Percentiles rank a stretch among this genome's conserved stretches.
Evolutionary conservation across 2,329 filamentous ascomycete genomes (phyloP).

Genomic region (Xylaria sp.): DNA sequence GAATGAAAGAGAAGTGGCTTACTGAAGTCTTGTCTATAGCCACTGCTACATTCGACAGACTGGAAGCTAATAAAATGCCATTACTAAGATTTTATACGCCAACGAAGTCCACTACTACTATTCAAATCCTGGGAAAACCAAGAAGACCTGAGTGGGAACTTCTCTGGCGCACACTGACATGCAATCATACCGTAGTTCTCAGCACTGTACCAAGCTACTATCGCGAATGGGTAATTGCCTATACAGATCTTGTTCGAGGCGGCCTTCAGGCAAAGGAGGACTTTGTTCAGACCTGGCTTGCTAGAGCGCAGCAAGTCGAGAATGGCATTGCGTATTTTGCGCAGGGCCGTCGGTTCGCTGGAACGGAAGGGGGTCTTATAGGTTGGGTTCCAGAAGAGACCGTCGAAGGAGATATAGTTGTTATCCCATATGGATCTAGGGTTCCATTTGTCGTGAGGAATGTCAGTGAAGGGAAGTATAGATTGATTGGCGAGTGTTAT

Average conservation of each 20-base stretch:
- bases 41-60: slow-evolving; percentile 9
- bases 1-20: not conserved
- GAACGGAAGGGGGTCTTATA: slow-evolving; percentile 1
- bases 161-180: slow-evolving; percentile 9
- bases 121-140: slow-evolving; percentile 1
- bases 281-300: slow-evolving; percentile 1
- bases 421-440: slow-evolving; percentile 7
- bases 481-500: slow-evolving; percentile 5
- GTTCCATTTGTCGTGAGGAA: slow-evolving; percentile 5
- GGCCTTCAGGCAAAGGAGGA: not conserved
- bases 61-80: not conserved
- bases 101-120: not conserved
- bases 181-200: not conserved
- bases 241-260: not conserved
- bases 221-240: slow-evolving; percentile 6
- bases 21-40: not conserved
- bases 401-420: not conserved
- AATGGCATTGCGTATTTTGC: not conserved
- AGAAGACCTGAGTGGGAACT: slow-evolving; percentile 10
- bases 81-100: slow-evolving; percentile 1
- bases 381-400: slow-evolving; percentile 1
- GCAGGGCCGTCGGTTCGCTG: not conserved
- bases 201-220: not conserved
- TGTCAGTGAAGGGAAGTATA: not conserved
- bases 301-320: not conserved